A percentile compares a stretch with the other conserved stretches of the same genome.
Conservation (phyloP, 306 rosid species). For the Dryas octopetala region DNA sequence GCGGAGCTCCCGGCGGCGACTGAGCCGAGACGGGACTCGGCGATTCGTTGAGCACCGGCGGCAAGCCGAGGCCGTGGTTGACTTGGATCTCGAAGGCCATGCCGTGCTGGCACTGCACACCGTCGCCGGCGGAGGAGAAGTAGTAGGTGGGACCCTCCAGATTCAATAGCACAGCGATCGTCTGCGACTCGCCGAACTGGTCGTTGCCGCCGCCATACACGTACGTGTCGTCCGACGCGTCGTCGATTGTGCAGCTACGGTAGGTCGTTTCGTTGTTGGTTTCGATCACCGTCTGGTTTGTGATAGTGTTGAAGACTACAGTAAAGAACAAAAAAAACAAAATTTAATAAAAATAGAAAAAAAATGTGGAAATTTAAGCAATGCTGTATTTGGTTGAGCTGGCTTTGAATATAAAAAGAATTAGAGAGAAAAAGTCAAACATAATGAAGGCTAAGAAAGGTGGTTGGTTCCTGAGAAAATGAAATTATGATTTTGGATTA, state of each 20-base stretch:
- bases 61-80: conserved; percentile 68
- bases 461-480: too few relatives aligned
- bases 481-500: too few relatives aligned
- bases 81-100: conserved; percentile 69
- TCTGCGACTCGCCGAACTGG: conserved; percentile 39
- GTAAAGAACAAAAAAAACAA: background rate
- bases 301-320: conserved; percentile 70
- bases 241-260: conserved; percentile 55
- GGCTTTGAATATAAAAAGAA: too few relatives aligned
- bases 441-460: too few relatives aligned
- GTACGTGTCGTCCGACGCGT: conserved; percentile 51
- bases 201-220: conserved; percentile 40
- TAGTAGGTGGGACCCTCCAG: conserved; percentile 56
- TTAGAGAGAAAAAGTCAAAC: too few relatives aligned
- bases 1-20: conserved; percentile 39
- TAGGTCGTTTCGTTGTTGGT: conserved; percentile 61
- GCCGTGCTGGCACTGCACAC: conserved; percentile 68
- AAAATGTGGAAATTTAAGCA: background rate
- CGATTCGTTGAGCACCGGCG: conserved; percentile 80
- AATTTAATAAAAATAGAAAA: background rate
- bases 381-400: too few relatives aligned
- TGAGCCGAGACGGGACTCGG: conserved; percentile 47
- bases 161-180: conserved; percentile 58
- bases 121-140: conserved; percentile 63
- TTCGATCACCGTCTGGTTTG: conserved; percentile 79